Conservation (phyloP, 371 early-diverging fungal genomes). For the Syncephalastrum monosporum region DNA sequence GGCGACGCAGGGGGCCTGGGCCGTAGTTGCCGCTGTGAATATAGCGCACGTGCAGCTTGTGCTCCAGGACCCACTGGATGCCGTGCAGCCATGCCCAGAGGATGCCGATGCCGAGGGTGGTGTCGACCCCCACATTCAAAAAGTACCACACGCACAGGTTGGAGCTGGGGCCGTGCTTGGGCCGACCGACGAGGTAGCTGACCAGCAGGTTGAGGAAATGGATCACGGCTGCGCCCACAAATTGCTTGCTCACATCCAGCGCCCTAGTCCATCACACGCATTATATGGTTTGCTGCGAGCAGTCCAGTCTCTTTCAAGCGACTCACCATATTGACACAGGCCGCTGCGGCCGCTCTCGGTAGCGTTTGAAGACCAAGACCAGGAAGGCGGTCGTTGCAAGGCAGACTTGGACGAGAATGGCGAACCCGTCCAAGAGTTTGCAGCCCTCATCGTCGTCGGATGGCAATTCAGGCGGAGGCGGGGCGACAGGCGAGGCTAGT, state of each 20-base stretch:
- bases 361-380: constrained; percentile 60
- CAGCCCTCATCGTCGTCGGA: constrained; percentile 43
- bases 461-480: constrained; percentile 4
- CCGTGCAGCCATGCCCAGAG: constrained; percentile 51
- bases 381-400: constrained; percentile 57
- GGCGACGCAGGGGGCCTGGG: constrained; percentile 28
- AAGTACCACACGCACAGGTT: constrained; percentile 72
- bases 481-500: neutral
- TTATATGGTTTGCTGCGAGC: neutral
- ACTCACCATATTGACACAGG: constrained; percentile 60
- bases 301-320: neutral
- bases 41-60: constrained; percentile 26
- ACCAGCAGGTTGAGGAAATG: constrained; percentile 58
- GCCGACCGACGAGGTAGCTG: constrained; percentile 52
- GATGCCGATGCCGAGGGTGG: constrained; percentile 63
- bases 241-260: constrained; percentile 66
- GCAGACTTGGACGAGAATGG: constrained; percentile 61
- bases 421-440: constrained; percentile 60
- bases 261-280: constrained; percentile 38
- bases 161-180: constrained; percentile 39
- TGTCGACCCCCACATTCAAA: constrained; percentile 64
- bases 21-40: constrained; percentile 44
- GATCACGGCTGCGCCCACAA: constrained; percentile 57
- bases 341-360: constrained; percentile 59
- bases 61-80: constrained; percentile 22